Evolutionary conservation across 1,284 basidiomycete genomes (phyloP).

Genomic region (Austropuccinia psidii): DNA sequence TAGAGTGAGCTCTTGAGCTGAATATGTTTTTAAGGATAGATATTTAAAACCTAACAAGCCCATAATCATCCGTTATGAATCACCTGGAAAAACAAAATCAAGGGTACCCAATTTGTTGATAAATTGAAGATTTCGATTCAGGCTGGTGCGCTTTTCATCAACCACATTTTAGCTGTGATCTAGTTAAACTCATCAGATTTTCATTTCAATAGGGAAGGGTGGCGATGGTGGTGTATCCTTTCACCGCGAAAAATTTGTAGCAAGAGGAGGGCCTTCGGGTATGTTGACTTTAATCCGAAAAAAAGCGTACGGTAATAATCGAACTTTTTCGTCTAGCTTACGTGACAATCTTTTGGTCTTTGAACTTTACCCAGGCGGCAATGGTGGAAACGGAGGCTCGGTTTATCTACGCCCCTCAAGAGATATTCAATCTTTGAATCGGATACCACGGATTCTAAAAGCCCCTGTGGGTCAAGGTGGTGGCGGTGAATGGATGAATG

Average conservation of each 20-base stretch:
- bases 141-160: conserved; percentile 55
- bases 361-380: conserved; percentile 60
- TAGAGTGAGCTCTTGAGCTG: neutral
- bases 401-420: conserved; percentile 72
- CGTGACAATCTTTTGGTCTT: conserved; percentile 63
- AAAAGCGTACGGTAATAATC: conserved; percentile 71
- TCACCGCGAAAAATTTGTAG: conserved; percentile 37
- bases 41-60: too few relatives aligned
- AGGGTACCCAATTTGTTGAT: conserved; percentile 75
- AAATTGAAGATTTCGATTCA: conserved; percentile 66
- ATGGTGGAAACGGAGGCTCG: conserved; percentile 76
- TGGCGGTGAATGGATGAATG: conserved; percentile 74
- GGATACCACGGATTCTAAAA: conserved; percentile 61
- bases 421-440: conserved; percentile 65
- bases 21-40: too few relatives aligned
- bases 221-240: conserved; percentile 35
- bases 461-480: conserved; percentile 65
- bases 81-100: neutral
- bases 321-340: too few relatives aligned
- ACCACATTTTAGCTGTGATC: conserved; percentile 13
- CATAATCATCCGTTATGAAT: neutral
- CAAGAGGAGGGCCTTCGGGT: conserved; percentile 53
- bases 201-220: conserved; percentile 20
- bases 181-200: neutral
- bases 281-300: too few relatives aligned